Evolutionary conservation across 805 yeast species (phyloP).

Genomic region (Wickerhamiella shivajii): DNA sequence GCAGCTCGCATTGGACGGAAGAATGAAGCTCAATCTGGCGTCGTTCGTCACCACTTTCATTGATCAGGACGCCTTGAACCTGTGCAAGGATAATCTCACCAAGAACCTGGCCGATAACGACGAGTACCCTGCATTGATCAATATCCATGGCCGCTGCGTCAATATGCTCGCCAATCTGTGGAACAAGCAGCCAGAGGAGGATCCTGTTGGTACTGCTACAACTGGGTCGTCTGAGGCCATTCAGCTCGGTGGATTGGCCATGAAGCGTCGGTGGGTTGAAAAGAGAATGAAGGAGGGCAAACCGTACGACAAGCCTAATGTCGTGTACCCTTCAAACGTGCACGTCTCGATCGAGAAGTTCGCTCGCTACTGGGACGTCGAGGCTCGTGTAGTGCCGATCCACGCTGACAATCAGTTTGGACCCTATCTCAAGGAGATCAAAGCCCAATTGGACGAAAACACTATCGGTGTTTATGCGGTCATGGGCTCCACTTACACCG

Average conservation of each 20-base stretch:
- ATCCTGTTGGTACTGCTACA: slow-evolving; percentile 74
- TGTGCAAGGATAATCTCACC: slow-evolving; percentile 56
- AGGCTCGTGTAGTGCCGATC: slow-evolving; percentile 61
- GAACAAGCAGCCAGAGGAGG: slow-evolving; percentile 44
- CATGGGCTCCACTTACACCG: slow-evolving; percentile 85
- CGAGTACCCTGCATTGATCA: slow-evolving; percentile 78
- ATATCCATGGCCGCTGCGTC: slow-evolving; percentile 67
- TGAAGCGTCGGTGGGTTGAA: slow-evolving; percentile 82
- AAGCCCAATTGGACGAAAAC: slow-evolving; percentile 66
- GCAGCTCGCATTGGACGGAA: slow-evolving; percentile 71
- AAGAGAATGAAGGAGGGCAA: slow-evolving; percentile 45
- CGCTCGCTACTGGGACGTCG: slow-evolving; percentile 88
- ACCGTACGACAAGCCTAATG: slow-evolving; percentile 55
- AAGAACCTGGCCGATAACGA: slow-evolving; percentile 88
- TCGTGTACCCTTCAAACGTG: slow-evolving; percentile 82
- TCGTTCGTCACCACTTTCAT: slow-evolving; percentile 73
- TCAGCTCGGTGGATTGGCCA: slow-evolving; percentile 83
- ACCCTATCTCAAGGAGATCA: slow-evolving; percentile 45
- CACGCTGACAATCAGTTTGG: slow-evolving; percentile 44
- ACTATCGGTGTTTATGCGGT: slow-evolving; percentile 85
- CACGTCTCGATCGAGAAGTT: slow-evolving; percentile 92
- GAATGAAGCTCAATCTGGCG: slow-evolving; percentile 71
- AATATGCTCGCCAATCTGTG: slow-evolving; percentile 67
- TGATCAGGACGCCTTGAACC: slow-evolving; percentile 36
- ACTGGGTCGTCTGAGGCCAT: slow-evolving; percentile 92